Evolutionary conservation across 345 rosid genomes (phyloP), one percentile per base, ranked within the genome.

Genomic region (Schrenkiella parvula): DNA sequence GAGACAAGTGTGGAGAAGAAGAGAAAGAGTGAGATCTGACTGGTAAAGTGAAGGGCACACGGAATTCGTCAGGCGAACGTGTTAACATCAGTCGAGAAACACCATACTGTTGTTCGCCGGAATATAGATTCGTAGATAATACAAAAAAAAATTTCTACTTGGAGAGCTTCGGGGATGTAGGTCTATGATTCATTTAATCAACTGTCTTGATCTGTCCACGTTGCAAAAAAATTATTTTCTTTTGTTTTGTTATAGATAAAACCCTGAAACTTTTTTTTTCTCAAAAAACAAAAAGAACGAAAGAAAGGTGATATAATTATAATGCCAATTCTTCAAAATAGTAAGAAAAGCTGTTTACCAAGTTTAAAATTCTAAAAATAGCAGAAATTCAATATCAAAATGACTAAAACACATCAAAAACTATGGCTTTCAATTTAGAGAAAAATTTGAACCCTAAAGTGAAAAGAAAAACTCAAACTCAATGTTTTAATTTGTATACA

Each of bases 1-100:
- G 56, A 59, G 29, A 59, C 58, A 29, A 47, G 50, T 38, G 53
- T 12, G 53, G 60, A 18, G 23, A 51, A 56, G 58, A 54, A 69
- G 35, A 31, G 22, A 44, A 4, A 17, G 50, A 44, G 8, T 3
- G 12, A 18, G 51, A 46, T 13, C 8, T 50, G 5, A 50, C 7
- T 5, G 55, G 55, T 23, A 5, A 23, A 46, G 12, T 8, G 51
- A 19, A 19, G 2, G 51, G 51, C 25, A 46, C 15, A 50, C n/a
- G 17, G n/a, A 22, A 47, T 47, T 47, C 52, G 13, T 47, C 25
- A 19, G 2, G 19, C 5, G 54, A 21, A 29, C 28, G n/a, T 48
- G 28, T 21, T 10, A 47, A 0, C 53, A 47, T 4, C 53, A 48
- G 52, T 9, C 14, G 10, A 9, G 52, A 47, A 5, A 48, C n/a